Evolutionary conservation across 1,284 basidiomycete species (phyloP).

Genomic region (Meira miltonrushii): DNA sequence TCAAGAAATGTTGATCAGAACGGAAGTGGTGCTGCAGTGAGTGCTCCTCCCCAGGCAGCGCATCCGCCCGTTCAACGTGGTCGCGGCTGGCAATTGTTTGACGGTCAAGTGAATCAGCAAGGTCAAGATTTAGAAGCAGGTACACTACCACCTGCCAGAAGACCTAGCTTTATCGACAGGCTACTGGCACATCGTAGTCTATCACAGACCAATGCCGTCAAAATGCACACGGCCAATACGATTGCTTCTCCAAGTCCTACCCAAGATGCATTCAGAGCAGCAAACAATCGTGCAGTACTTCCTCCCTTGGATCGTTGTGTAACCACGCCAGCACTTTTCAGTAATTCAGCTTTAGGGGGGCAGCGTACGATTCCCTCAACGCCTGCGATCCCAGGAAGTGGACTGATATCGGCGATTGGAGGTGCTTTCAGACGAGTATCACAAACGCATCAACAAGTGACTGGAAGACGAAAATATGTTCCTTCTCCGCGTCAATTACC

Average conservation of each 20-base stretch:
- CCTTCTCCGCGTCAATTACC: constrained; percentile 21
- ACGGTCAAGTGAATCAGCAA: background rate
- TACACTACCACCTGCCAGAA: constrained; percentile 17
- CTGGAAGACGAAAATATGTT: constrained; percentile 20
- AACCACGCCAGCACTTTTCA: too few species aligned
- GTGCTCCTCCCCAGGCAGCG: too few species aligned
- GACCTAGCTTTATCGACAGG: constrained; percentile 8
- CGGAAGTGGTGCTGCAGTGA: background rate
- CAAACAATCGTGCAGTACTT: background rate
- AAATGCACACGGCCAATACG: too few species aligned
- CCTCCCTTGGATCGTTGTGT: too few species aligned
- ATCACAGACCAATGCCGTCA: too few species aligned
- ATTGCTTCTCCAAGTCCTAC: background rate
- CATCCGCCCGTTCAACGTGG: background rate
- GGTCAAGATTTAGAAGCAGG: constrained; percentile 7
- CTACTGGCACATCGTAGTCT: constrained; percentile 1
- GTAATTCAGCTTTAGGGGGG: background rate
- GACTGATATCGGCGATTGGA: background rate
- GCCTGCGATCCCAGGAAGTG: background rate
- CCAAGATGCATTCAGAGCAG: background rate
- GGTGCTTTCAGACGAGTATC: too few species aligned
- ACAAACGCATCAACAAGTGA: too few species aligned
- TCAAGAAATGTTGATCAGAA: background rate
- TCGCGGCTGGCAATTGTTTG: constrained; percentile 2
- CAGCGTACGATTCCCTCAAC: background rate